These are phyloP conservation scores for Diaporthe citri DNA, from an alignment of 2,329 filamentous ascomycete genomes.

Conservation along the genomic window DNA sequence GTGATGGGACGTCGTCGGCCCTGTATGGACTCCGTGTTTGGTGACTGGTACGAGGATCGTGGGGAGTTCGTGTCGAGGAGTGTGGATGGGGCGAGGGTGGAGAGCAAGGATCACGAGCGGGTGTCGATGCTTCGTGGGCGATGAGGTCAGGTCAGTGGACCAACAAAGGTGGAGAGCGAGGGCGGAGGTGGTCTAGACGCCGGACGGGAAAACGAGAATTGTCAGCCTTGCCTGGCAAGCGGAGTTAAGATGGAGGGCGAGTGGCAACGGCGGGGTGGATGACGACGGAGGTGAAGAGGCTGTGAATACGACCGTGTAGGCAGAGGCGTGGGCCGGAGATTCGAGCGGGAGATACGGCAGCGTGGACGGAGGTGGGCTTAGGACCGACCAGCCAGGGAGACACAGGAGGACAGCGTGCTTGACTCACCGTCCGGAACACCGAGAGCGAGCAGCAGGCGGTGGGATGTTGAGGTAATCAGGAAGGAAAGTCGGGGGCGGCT, in stretches of 20 bases:
- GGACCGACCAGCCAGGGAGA: not conserved
- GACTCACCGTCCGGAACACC: conserved; percentile 28
- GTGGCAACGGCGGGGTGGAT: conserved; percentile 38
- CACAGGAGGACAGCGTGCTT: not conserved
- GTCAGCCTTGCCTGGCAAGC: conserved; percentile 34
- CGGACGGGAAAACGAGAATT: conserved; percentile 15
- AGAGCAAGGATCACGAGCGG: conserved; percentile 27
- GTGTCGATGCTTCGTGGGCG: conserved; percentile 26
- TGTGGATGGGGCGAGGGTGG: conserved; percentile 20
- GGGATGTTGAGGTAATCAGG: not conserved
- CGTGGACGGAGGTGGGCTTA: conserved; percentile 11
- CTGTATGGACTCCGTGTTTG: conserved; percentile 65
- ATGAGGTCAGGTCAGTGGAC: conserved; percentile 31
- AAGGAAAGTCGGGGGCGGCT: conserved; percentile 21
- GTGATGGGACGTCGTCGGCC: conserved; percentile 57
- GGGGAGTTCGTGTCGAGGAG: conserved; percentile 39
- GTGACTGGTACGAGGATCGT: conserved; percentile 51
- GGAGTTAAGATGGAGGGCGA: conserved; percentile 33
- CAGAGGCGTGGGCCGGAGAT: conserved; percentile 32
- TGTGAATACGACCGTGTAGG: conserved; percentile 33
- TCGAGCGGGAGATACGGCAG: conserved; percentile 23
- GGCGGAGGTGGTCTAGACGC: conserved; percentile 31
- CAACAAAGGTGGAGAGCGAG: conserved; percentile 25
- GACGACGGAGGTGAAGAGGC: conserved; percentile 37
- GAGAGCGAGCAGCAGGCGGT: conserved; percentile 21